These are phyloP conservation scores for Starmerella bombicola DNA, from an alignment of 805 yeast genomes.

Conservation along the genomic window DNA sequence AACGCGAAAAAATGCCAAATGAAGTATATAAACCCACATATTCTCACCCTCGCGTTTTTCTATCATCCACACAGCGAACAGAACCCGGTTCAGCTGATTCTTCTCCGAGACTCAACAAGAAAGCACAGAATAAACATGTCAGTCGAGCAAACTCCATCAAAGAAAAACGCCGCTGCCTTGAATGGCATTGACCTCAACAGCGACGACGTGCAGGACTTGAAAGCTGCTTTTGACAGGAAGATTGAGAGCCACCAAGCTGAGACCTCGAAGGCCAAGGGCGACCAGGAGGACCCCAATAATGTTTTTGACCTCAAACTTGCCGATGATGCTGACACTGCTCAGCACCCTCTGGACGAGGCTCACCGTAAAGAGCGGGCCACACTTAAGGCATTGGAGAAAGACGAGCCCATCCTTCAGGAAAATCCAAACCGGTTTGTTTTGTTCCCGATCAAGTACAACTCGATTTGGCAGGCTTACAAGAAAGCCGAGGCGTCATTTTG, in stretches of 20 bases:
- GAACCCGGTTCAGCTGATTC: too few relatives aligned
- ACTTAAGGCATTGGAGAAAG: slow-evolving; percentile 63
- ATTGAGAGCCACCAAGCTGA: slow-evolving; percentile 26
- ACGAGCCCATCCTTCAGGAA: slow-evolving; percentile 78
- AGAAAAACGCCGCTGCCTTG: slow-evolving; percentile 47
- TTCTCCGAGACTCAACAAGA: too few relatives aligned
- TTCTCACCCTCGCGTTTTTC: neutral
- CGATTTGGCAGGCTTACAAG: slow-evolving; percentile 97
- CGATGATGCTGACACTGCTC: slow-evolving; percentile 10
- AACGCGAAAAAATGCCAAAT: neutral
- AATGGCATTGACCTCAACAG: slow-evolving; percentile 37
- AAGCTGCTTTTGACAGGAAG: slow-evolving; percentile 13
- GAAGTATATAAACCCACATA: slow-evolving; percentile 5
- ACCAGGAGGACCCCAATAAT: slow-evolving; percentile 1
- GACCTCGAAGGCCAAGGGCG: slow-evolving; percentile 27
- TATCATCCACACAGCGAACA: neutral
- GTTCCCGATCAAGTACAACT: slow-evolving; percentile 93
- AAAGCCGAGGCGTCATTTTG: slow-evolving; percentile 99
- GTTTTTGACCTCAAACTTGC: slow-evolving; percentile 21
- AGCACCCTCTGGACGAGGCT: slow-evolving; percentile 20
- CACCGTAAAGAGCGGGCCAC: slow-evolving; percentile 28
- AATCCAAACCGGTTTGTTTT: slow-evolving; percentile 82
- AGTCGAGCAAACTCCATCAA: slow-evolving; percentile 46
- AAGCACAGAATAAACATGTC: too few relatives aligned
- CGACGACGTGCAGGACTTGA: slow-evolving; percentile 22